Evolutionary conservation across 2,329 filamentous ascomycete species (phyloP).

Genomic region (Aspergillus sp.): DNA sequence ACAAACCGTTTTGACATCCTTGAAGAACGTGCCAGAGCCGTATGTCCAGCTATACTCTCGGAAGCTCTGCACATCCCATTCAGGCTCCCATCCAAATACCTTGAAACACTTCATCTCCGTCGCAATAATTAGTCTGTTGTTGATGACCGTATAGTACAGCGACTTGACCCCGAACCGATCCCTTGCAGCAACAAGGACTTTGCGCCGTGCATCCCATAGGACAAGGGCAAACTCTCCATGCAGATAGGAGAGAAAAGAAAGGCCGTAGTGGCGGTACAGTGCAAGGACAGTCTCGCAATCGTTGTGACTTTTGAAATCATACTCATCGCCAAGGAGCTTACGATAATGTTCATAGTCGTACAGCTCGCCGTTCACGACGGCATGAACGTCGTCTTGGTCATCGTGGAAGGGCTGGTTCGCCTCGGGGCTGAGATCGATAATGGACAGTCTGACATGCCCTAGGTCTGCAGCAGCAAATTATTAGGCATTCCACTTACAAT

Average conservation of each 20-base stretch:
- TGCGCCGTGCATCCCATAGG: slow-evolving; percentile 46
- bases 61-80: slow-evolving; percentile 53
- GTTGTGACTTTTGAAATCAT: slow-evolving; percentile 46
- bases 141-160: slow-evolving; percentile 49
- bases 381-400: slow-evolving; percentile 44
- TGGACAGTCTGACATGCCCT: slow-evolving; percentile 51
- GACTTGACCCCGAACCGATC: slow-evolving; percentile 60
- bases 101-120: slow-evolving; percentile 56
- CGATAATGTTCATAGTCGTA: slow-evolving; percentile 53
- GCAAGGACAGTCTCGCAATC: slow-evolving; percentile 55
- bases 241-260: slow-evolving; percentile 45
- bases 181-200: slow-evolving; percentile 47
- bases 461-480: slow-evolving; percentile 31
- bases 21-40: slow-evolving; percentile 50
- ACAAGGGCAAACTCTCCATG: slow-evolving; percentile 57
- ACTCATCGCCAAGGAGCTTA: slow-evolving; percentile 34
- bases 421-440: slow-evolving; percentile 49
- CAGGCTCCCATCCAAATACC: slow-evolving; percentile 49
- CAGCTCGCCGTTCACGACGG: slow-evolving; percentile 58
- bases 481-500: neutral
- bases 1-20: slow-evolving; percentile 45
- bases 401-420: slow-evolving; percentile 49
- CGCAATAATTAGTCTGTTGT: slow-evolving; percentile 45
- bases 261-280: slow-evolving; percentile 50
- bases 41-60: slow-evolving; percentile 43